A percentile compares a stretch with the other conserved stretches of the same genome.
phyloP scores from a whole-genome alignment of 352 stramenopile species.

The Pythium periplocum region DNA sequence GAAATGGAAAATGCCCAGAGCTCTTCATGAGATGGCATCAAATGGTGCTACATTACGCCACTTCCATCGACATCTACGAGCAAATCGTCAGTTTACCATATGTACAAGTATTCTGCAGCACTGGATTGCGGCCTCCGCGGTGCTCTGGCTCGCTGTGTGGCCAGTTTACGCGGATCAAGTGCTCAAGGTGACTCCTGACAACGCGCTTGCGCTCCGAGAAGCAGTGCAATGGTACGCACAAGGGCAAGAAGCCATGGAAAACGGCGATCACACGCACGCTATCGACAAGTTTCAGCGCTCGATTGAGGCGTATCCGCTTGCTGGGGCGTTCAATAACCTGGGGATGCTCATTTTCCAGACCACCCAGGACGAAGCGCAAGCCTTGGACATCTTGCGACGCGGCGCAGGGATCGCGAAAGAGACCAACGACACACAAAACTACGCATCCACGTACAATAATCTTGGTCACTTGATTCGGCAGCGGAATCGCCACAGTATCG shows the following conservation, averaged over 20 bases:
- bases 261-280: slow-evolving; percentile 11
- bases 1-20: too few relatives aligned
- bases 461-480: slow-evolving; percentile 51
- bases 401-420: slow-evolving; percentile 28
- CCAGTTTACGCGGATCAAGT: not conserved
- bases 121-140: not conserved
- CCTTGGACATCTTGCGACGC: slow-evolving; percentile 32
- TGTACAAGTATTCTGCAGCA: too few relatives aligned
- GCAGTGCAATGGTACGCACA: slow-evolving; percentile 12
- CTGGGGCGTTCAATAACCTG: slow-evolving; percentile 79
- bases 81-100: too few relatives aligned
- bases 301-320: slow-evolving; percentile 40
- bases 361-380: slow-evolving; percentile 18
- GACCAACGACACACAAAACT: slow-evolving; percentile 29
- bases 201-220: slow-evolving; percentile 4
- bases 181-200: slow-evolving; percentile 9
- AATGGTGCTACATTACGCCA: too few relatives aligned
- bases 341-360: slow-evolving; percentile 47
- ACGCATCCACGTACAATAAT: slow-evolving; percentile 66
- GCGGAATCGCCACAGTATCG: slow-evolving; percentile 24
- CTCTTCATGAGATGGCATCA: too few relatives aligned
- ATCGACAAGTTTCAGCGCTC: slow-evolving; percentile 37
- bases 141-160: not conserved
- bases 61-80: too few relatives aligned
- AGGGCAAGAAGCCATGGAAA: slow-evolving; percentile 3